These are phyloP conservation scores for Clitoria ternatea DNA, from an alignment of 306 rosid genomes.

Conservation along the genomic window DNA sequence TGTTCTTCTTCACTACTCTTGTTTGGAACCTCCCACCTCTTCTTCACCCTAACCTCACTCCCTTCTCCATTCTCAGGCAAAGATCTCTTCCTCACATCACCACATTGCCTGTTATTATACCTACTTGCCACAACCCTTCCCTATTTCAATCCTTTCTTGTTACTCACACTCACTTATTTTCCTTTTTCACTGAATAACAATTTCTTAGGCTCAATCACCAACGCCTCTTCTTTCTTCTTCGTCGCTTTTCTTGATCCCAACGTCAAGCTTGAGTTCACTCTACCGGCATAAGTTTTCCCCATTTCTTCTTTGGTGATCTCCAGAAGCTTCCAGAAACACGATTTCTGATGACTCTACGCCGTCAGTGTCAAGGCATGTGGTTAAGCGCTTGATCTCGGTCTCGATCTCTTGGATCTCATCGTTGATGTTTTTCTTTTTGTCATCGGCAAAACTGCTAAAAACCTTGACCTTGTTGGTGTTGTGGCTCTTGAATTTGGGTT, in stretches of 20 bases:
- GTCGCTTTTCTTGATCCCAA: slow-evolving; percentile 43
- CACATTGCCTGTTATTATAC: slow-evolving; percentile 51
- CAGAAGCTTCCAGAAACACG: slow-evolving; percentile 67
- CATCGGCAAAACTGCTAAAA: not conserved
- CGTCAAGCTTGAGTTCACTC: too few relatives aligned
- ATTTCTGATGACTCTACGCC: slow-evolving; percentile 70
- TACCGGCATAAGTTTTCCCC: too few relatives aligned
- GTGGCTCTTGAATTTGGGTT: slow-evolving; percentile 9
- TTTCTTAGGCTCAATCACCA: slow-evolving; percentile 80
- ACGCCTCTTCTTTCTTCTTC: slow-evolving; percentile 45
- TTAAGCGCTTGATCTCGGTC: slow-evolving; percentile 21
- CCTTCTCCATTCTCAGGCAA: slow-evolving; percentile 55
- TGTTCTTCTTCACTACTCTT: slow-evolving; percentile 18
- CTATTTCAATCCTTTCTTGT: slow-evolving; percentile 43
- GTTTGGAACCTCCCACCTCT: slow-evolving; percentile 34
- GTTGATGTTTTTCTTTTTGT: not conserved
- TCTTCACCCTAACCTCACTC: slow-evolving; percentile 24
- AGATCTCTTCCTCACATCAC: slow-evolving; percentile 66
- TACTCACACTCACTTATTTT: slow-evolving; percentile 25
- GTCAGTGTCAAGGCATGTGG: slow-evolving; percentile 1
- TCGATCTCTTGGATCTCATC: slow-evolving; percentile 19
- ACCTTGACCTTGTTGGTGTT: not conserved
- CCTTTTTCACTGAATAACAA: slow-evolving; percentile 70
- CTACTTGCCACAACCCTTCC: slow-evolving; percentile 88
- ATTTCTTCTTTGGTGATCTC: slow-evolving; percentile 47